Evolutionary conservation across 768 basidiomycete species (phyloP).

Genomic region (Pulveroboletus sp.): DNA sequence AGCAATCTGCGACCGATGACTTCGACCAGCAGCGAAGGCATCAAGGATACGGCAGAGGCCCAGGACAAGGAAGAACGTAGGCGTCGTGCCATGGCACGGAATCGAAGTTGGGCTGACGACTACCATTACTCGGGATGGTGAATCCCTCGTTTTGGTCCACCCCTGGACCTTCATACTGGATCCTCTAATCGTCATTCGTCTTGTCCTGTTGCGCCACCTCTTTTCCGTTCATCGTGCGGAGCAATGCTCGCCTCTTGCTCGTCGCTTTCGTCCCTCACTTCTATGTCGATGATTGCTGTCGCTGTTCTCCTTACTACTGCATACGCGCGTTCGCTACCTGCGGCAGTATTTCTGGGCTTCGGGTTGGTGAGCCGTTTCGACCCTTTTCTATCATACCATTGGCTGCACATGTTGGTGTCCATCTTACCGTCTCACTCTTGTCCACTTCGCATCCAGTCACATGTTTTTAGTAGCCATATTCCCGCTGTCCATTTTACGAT

Average conservation of each 20-base stretch:
- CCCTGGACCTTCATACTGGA: conserved; percentile 14
- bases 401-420: conserved; percentile 16
- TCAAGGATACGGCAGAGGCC: conserved; percentile 18
- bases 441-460: conserved; percentile 21
- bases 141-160: not conserved
- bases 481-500: conserved; percentile 32
- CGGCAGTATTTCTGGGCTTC: conserved; percentile 10
- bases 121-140: conserved; percentile 67
- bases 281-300: conserved; percentile 10
- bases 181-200: conserved; percentile 22
- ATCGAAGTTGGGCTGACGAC: conserved; percentile 66
- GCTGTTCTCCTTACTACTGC: conserved; percentile 15
- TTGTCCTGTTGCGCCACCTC: conserved; percentile 16
- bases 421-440: not conserved
- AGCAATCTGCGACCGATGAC: conserved; percentile 34
- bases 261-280: conserved; percentile 8
- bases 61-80: conserved; percentile 40
- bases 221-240: conserved; percentile 16
- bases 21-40: conserved; percentile 24
- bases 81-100: conserved; percentile 50
- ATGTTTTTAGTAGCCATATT: conserved; percentile 25
- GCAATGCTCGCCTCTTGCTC: conserved; percentile 22
- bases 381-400: conserved; percentile 14
- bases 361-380: conserved; percentile 16
- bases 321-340: conserved; percentile 9